Evolutionary conservation across 2,329 filamentous ascomycete genomes (phyloP).

Genomic region (Colletotrichum trifolii): DNA sequence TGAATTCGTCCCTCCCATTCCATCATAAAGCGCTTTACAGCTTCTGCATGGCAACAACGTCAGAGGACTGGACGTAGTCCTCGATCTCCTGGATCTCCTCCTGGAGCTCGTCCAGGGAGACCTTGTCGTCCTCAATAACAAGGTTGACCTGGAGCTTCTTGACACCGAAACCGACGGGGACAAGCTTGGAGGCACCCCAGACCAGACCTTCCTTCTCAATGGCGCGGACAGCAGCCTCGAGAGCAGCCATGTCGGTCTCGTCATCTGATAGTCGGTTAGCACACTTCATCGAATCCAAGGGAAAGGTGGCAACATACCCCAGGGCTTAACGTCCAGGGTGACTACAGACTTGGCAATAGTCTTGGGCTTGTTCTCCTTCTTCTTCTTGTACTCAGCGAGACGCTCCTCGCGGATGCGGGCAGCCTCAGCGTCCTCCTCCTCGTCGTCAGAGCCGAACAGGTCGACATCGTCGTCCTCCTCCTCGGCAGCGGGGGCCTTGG

Average conservation of each 20-base stretch:
- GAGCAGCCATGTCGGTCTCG: slow-evolving; percentile 88
- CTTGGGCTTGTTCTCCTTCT: slow-evolving; percentile 96
- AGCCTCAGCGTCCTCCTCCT: slow-evolving; percentile 93
- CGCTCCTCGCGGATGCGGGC: slow-evolving; percentile 87
- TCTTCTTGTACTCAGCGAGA: slow-evolving; percentile 92
- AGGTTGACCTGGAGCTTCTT: slow-evolving; percentile 99
- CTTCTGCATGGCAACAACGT: slow-evolving; percentile 65
- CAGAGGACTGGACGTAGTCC: slow-evolving; percentile 95
- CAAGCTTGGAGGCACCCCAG: slow-evolving; percentile 92
- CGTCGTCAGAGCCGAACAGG: slow-evolving; percentile 92
- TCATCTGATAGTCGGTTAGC: slow-evolving; percentile 69
- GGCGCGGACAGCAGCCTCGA: slow-evolving; percentile 82
- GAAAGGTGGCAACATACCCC: slow-evolving; percentile 75
- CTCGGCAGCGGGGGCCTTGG: slow-evolving; percentile 78
- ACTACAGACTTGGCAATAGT: slow-evolving; percentile 94
- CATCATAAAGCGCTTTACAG: slow-evolving; percentile 35
- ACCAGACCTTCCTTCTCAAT: slow-evolving; percentile 95
- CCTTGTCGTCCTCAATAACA: slow-evolving; percentile 96
- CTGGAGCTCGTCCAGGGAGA: slow-evolving; percentile 88
- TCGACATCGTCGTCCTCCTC: slow-evolving; percentile 89
- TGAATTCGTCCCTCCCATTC: slow-evolving; percentile 41
- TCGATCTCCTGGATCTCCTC: slow-evolving; percentile 84
- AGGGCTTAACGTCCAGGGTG: slow-evolving; percentile 97
- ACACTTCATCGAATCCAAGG: background rate
- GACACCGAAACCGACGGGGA: slow-evolving; percentile 95